Percentiles rank a stretch among this genome's conserved stretches.
These are phyloP conservation scores for Neophaeococcomyces aloes DNA, from an alignment of 2,329 filamentous ascomycete species.

Conservation along the genomic window DNA sequence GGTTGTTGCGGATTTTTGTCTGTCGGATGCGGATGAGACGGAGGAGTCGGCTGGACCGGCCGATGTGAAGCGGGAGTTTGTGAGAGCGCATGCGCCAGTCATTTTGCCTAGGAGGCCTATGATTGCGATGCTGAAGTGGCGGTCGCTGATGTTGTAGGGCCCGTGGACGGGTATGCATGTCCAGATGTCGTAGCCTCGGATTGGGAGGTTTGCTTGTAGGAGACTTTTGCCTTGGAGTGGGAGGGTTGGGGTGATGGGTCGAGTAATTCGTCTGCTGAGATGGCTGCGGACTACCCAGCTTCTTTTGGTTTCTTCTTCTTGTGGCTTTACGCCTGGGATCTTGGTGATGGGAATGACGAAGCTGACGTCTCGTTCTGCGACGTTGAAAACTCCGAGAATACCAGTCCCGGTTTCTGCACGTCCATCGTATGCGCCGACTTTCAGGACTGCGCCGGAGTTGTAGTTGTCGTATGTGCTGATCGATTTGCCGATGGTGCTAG, in stretches of 20 bases:
- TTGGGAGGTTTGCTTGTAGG: conserved; percentile 52
- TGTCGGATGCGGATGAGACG: conserved; percentile 1
- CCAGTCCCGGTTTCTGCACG: conserved; percentile 57
- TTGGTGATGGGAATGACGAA: conserved; percentile 60
- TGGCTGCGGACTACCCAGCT: conserved; percentile 67
- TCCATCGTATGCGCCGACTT: conserved; percentile 69
- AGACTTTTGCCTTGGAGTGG: conserved; percentile 33
- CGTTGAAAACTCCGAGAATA: conserved; percentile 78
- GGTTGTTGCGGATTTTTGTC: not conserved
- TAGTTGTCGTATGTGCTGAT: conserved; percentile 66
- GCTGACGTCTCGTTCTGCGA: conserved; percentile 50
- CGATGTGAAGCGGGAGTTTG: conserved; percentile 50
- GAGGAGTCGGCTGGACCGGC: conserved; percentile 28
- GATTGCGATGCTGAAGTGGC: conserved; percentile 44
- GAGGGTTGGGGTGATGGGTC: conserved; percentile 37
- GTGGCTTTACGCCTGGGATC: conserved; percentile 59
- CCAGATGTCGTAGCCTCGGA: conserved; percentile 69
- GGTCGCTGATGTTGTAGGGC: conserved; percentile 29
- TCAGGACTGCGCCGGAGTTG: conserved; percentile 61
- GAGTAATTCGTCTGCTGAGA: conserved; percentile 51
- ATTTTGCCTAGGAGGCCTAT: conserved; percentile 79
- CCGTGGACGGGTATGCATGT: conserved; percentile 57
- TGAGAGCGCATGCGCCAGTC: conserved; percentile 72
- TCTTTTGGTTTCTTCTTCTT: conserved; percentile 19
- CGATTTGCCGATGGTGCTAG: conserved; percentile 61